Percentiles rank a stretch among this genome's conserved stretches.
These are phyloP conservation scores for Dipteronia sinensis DNA, from an alignment of 345 rosid genomes.

Conservation along the genomic window DNA sequence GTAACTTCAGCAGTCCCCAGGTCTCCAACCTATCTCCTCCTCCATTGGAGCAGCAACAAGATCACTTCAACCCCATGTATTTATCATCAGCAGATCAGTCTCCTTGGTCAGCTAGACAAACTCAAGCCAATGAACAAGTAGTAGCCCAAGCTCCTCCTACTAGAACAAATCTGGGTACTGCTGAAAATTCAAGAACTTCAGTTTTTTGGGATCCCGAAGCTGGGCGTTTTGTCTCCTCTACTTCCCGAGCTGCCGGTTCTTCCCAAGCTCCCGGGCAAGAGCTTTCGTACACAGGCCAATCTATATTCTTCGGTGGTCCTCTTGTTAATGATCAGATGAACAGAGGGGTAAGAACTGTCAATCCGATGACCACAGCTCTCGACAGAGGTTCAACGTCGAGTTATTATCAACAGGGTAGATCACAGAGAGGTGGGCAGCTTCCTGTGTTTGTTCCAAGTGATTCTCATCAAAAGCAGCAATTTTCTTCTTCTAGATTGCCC, in stretches of 20 bases:
- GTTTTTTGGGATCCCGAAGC: constrained; percentile 94
- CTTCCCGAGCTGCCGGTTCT: constrained; percentile 31
- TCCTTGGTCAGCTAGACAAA: constrained; percentile 47
- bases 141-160: constrained; percentile 33
- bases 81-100: constrained; percentile 62
- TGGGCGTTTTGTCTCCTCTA: constrained; percentile 71
- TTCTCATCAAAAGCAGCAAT: constrained; percentile 51
- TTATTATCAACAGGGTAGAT: constrained; percentile 61
- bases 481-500: constrained; percentile 43
- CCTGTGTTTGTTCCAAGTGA: constrained; percentile 87
- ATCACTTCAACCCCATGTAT: constrained; percentile 77
- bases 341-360: constrained; percentile 41
- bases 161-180: constrained; percentile 38
- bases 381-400: constrained; percentile 48
- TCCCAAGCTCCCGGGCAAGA: constrained; percentile 53
- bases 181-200: constrained; percentile 49
- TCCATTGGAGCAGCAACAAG: constrained; percentile 50
- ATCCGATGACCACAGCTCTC: constrained; percentile 26
- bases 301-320: constrained; percentile 72
- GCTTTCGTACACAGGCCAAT: constrained; percentile 55
- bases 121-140: constrained; percentile 33
- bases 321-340: constrained; percentile 47
- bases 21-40: constrained; percentile 45
- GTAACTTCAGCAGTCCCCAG: constrained; percentile 64
- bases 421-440: constrained; percentile 76